Conservation (phyloP, 2,329 filamentous ascomycete genomes). For the Fusarium sarcochroum region DNA sequence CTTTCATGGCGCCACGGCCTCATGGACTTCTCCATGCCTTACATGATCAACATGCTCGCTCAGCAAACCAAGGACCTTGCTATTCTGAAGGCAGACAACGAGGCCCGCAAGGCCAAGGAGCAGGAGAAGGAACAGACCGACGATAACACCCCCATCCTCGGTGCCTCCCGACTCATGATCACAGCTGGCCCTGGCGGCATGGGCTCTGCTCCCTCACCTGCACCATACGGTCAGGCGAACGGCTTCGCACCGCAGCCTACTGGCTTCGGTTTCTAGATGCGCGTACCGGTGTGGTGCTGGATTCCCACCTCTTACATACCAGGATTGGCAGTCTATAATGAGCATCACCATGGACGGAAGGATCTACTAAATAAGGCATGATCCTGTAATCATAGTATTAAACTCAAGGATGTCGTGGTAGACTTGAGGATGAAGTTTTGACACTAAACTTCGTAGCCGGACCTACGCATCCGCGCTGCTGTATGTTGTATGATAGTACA, state of each 20-base stretch:
- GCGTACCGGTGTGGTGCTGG: constrained; percentile 50
- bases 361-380: constrained; percentile 25
- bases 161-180: constrained; percentile 91
- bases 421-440: constrained; percentile 48
- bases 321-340: constrained; percentile 17
- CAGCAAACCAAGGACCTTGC: constrained; percentile 92
- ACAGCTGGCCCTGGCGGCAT: constrained; percentile 82
- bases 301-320: constrained; percentile 31
- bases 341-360: constrained; percentile 19
- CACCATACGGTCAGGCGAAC: constrained; percentile 82
- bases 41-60: constrained; percentile 98
- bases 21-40: constrained; percentile 98
- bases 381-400: constrained; percentile 51
- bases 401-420: constrained; percentile 44
- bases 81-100: constrained; percentile 92
- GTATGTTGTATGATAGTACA: constrained; percentile 54
- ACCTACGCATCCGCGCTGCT: constrained; percentile 33
- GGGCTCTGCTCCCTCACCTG: constrained; percentile 66
- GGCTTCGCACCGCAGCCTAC: constrained; percentile 92
- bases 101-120: constrained; percentile 87
- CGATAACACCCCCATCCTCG: constrained; percentile 93
- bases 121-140: constrained; percentile 84
- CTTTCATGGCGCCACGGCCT: constrained; percentile 97
- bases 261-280: constrained; percentile 74
- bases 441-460: constrained; percentile 43